These are phyloP conservation scores for Penicillium cataractarum DNA, from an alignment of 495 filamentous ascomycete genomes.

Conservation along the genomic window DNA sequence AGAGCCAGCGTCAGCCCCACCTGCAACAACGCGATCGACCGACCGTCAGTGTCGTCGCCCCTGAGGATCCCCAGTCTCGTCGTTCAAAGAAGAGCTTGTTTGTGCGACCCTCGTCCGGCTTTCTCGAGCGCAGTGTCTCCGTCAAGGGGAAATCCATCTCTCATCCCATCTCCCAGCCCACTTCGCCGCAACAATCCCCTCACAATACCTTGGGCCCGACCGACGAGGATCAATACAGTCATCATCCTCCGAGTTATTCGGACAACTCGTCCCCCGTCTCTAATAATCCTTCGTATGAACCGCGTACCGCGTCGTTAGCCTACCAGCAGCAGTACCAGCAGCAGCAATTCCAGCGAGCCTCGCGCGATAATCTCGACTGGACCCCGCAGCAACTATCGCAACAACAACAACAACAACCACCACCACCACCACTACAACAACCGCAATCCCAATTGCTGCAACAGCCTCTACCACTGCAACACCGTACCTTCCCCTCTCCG, in stretches of 20 bases:
- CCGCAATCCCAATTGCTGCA: constrained; percentile 7
- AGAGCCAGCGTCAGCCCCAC: constrained; percentile 36
- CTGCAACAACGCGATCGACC: constrained; percentile 33
- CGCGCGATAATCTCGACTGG: constrained; percentile 18
- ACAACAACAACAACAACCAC: no score
- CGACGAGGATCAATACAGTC: constrained; percentile 38
- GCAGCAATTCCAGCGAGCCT: constrained; percentile 7
- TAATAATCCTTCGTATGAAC: constrained; percentile 14
- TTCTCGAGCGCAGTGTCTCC: constrained; percentile 30
- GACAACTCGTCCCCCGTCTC: constrained; percentile 20
- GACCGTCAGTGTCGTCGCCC: constrained; percentile 24
- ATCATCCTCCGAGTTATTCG: constrained; percentile 8
- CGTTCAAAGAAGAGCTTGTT: constrained; percentile 21
- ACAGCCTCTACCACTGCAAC: constrained; percentile 5
- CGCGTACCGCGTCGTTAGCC: constrained; percentile 20
- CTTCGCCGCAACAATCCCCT: constrained; percentile 25
- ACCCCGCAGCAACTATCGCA: constrained; percentile 8
- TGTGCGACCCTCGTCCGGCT: constrained; percentile 24
- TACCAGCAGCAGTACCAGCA: constrained; percentile 24
- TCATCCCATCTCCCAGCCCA: constrained; percentile 29
- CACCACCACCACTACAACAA: constrained; percentile 12
- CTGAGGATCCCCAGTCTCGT: constrained; percentile 27
- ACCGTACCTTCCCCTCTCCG: constrained; percentile 8
- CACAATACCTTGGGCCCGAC: constrained; percentile 28
- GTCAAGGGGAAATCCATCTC: constrained; percentile 27